These are phyloP conservation scores for Xylaria sp. DNA, from an alignment of 2,329 filamentous ascomycete species.

Conservation along the genomic window DNA sequence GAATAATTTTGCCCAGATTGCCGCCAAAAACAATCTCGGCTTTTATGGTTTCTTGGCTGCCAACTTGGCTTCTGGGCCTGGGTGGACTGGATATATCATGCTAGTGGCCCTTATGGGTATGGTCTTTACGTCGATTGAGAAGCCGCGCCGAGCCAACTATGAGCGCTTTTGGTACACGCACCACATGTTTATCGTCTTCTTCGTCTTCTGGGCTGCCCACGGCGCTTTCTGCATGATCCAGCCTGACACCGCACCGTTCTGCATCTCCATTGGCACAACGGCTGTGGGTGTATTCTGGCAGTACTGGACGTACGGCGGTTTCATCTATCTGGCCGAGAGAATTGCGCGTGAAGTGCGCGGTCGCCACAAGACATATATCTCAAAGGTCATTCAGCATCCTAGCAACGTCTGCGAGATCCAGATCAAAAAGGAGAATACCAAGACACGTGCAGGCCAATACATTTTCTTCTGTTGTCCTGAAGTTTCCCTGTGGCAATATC, in stretches of 20 bases:
- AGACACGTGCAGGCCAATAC: constrained; percentile 84
- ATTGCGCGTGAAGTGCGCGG: constrained; percentile 82
- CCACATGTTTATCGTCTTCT: constrained; percentile 88
- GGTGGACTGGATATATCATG: constrained; percentile 91
- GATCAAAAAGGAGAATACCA: constrained; percentile 90
- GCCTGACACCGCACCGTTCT: constrained; percentile 82
- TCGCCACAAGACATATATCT: constrained; percentile 85
- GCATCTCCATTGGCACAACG: constrained; percentile 72
- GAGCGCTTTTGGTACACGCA: constrained; percentile 93
- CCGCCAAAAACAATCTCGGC: constrained; percentile 78
- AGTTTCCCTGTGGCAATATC: constrained; percentile 88
- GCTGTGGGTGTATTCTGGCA: constrained; percentile 86
- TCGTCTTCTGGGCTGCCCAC: constrained; percentile 91
- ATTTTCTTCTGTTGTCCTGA: constrained; percentile 90
- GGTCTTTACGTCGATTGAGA: constrained; percentile 80
- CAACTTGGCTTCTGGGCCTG: constrained; percentile 82
- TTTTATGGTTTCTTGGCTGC: constrained; percentile 81
- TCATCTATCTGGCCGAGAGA: constrained; percentile 82
- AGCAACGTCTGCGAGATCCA: constrained; percentile 91
- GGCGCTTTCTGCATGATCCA: constrained; percentile 93
- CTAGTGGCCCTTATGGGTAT: constrained; percentile 81
- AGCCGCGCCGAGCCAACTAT: constrained; percentile 82
- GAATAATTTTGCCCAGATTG: constrained; percentile 85
- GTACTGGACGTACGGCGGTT: constrained; percentile 88
- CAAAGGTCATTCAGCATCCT: constrained; percentile 89